phyloP scores from a whole-genome alignment of 2,329 filamentous ascomycete species.

The Aspergillus sp. region DNA sequence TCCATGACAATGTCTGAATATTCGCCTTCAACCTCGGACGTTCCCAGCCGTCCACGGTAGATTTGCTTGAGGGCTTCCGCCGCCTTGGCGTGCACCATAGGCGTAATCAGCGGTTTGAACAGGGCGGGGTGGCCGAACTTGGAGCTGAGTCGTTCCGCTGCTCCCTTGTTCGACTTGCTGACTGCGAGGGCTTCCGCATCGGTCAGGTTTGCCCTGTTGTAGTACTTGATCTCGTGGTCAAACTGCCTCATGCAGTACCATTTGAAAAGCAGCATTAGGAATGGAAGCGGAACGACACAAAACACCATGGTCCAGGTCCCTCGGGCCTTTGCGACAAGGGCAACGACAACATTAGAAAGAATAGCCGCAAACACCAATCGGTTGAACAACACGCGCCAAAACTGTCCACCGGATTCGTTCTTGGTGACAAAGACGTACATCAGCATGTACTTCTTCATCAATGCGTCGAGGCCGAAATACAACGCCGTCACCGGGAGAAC shows the following conservation, averaged over 20 bases:
- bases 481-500: slow-evolving; percentile 83
- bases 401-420: slow-evolving; percentile 90
- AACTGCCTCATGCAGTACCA: slow-evolving; percentile 76
- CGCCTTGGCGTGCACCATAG: slow-evolving; percentile 92
- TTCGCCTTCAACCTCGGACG: slow-evolving; percentile 44
- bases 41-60: slow-evolving; percentile 78
- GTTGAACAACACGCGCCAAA: slow-evolving; percentile 91
- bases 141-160: slow-evolving; percentile 70
- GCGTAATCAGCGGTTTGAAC: slow-evolving; percentile 86
- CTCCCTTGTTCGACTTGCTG: slow-evolving; percentile 44
- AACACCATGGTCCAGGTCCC: slow-evolving; percentile 70
- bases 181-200: slow-evolving; percentile 52
- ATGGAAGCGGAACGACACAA: slow-evolving; percentile 72
- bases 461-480: slow-evolving; percentile 86
- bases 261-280: slow-evolving; percentile 84
- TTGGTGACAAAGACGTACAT: slow-evolving; percentile 97
- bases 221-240: slow-evolving; percentile 80
- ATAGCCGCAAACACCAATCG: slow-evolving; percentile 83
- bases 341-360: slow-evolving; percentile 77
- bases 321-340: slow-evolving; percentile 73
- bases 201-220: slow-evolving; percentile 67
- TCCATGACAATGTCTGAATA: slow-evolving; percentile 82
- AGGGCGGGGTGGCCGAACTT: slow-evolving; percentile 88
- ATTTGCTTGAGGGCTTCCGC: slow-evolving; percentile 84
- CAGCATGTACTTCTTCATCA: slow-evolving; percentile 92